These are phyloP conservation scores for Schizochytrium sp. DNA, from an alignment of 108 stramenopile species.

Conservation along the genomic window DNA sequence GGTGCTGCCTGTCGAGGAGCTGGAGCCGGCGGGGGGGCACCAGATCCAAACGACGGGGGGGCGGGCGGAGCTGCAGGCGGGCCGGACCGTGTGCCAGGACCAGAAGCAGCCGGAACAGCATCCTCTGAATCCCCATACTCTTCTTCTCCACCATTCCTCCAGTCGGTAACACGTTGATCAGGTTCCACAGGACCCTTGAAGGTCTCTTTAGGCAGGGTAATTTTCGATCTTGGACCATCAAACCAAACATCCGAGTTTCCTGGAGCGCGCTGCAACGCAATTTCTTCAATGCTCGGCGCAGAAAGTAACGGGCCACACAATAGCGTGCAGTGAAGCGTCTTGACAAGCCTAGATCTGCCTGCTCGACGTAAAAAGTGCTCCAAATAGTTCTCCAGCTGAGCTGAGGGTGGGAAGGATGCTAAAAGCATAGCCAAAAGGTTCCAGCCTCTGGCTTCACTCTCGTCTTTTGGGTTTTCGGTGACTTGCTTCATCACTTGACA, in stretches of 20 bases:
- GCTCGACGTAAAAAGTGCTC: slow-evolving; percentile 65
- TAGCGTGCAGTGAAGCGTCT: slow-evolving; percentile 18
- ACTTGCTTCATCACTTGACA: slow-evolving; percentile 79
- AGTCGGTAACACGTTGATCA: slow-evolving; percentile 22
- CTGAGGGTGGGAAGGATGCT: slow-evolving; percentile 71
- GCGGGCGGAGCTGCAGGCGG: background rate
- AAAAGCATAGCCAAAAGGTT: slow-evolving; percentile 71
- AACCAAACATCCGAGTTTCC: slow-evolving; percentile 51
- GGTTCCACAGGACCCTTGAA: slow-evolving; percentile 41
- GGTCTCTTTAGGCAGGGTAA: slow-evolving; percentile 13
- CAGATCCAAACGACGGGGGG: background rate
- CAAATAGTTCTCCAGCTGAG: slow-evolving; percentile 71
- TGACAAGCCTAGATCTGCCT: background rate
- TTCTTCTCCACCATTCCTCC: background rate
- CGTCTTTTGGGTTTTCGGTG: slow-evolving; percentile 69
- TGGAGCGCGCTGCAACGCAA: background rate
- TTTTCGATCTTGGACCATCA: background rate
- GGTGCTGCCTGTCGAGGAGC: background rate
- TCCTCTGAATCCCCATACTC: background rate
- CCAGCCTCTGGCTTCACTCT: slow-evolving; percentile 70
- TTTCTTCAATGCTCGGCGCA: background rate
- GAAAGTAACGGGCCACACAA: slow-evolving; percentile 23
- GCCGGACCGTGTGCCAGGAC: background rate
- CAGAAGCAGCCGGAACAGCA: background rate
- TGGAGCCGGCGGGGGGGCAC: background rate